Base-by-base conservation (phyloP, 2,329 filamentous ascomycete species). In the Aspergillus oerlinghausenensis region DNA sequence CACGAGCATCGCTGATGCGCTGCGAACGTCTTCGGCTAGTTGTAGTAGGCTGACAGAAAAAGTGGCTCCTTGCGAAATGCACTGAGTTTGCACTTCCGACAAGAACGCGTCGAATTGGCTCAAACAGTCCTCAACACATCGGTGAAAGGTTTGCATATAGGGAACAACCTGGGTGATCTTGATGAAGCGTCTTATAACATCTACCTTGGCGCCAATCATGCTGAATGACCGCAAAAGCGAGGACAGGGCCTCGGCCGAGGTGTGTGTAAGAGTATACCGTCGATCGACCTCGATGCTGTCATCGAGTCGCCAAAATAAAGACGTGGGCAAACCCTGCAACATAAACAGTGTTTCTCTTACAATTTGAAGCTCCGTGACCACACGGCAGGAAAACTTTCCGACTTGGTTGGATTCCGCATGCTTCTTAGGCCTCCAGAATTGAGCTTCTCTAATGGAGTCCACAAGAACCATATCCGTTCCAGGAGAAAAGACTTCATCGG, bases 271-370 rank as follows among this genome's bases (percentile, higher is more conserved):
- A 23, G 60, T 63, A 63, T 77, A 76, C 54, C 69, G 68, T 25
- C 72, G 64, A 51, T 77, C 73, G 45, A 77, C 62, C 56, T 68
- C 66, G n/a, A 76, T 62, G 3, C 57, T 60, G 38, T 67, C 63
- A 38, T 73, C 68, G 21, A 71, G 32, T 53, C 68, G 63, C 77
- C 71, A 62, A 65, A 92, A 96, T 1, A 96, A 68, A 1, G 85
- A 87, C 2, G 89, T 93, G 5, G 86, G 82, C 3, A 94, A 76
- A 0, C 92, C 92, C 54, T 85, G 84, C 0, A 97, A 81, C 90
- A 97, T 95, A 65, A 90, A 93, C 0, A 97, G 77, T 0, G 85
- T 83, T 67, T 97, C 92, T 50, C 91, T 84, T 26, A 92, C 76
- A 10, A 87, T 78, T 61, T 92, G 86, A 1, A 89, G 77, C 69